Conservation (phyloP, 2,329 filamentous ascomycete genomes). For the Xylariales sp. region DNA sequence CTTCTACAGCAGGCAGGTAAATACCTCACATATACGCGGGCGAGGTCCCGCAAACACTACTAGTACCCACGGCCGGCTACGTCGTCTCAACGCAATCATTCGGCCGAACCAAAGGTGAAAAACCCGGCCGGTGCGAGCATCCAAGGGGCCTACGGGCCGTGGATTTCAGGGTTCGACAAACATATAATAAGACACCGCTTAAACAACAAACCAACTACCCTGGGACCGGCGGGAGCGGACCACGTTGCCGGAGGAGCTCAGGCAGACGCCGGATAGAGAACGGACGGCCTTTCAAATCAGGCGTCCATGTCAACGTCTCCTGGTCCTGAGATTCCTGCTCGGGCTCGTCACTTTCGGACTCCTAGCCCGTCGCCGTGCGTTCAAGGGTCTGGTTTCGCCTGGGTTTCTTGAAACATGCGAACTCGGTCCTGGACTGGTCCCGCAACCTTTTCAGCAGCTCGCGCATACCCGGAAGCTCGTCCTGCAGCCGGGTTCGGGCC, state of each 20-base stretch:
- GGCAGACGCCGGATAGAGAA: constrained; percentile 27
- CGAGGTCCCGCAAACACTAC: too few species aligned
- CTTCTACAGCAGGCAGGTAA: too few species aligned
- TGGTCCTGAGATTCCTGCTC: constrained; percentile 1
- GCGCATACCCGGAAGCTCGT: constrained; percentile 90
- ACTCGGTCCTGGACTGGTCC: constrained; percentile 85
- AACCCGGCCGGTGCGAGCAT: too few species aligned
- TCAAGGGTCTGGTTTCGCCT: constrained; percentile 43
- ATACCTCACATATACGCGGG: too few species aligned
- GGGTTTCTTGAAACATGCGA: constrained; percentile 79
- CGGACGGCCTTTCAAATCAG: constrained; percentile 19
- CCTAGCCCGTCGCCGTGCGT: constrained; percentile 49
- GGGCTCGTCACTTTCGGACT: constrained; percentile 31
- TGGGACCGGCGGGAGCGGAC: constrained; percentile 9
- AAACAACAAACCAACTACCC: constrained; percentile 12
- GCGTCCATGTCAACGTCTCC: constrained; percentile 15
- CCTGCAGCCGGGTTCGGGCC: constrained; percentile 81
- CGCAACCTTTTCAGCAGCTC: constrained; percentile 84
- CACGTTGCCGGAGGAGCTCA: constrained; percentile 7
- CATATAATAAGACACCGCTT: not conserved
- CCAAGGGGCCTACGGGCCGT: too few species aligned
- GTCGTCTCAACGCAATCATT: too few species aligned
- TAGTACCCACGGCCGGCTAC: too few species aligned
- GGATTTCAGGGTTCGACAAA: too few species aligned
- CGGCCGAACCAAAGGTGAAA: too few species aligned